A percentile compares a stretch with the other conserved stretches of the same genome.
Evolutionary conservation across 208 protist species (phyloP).

Genomic region (Wallacemonas sp.): DNA sequence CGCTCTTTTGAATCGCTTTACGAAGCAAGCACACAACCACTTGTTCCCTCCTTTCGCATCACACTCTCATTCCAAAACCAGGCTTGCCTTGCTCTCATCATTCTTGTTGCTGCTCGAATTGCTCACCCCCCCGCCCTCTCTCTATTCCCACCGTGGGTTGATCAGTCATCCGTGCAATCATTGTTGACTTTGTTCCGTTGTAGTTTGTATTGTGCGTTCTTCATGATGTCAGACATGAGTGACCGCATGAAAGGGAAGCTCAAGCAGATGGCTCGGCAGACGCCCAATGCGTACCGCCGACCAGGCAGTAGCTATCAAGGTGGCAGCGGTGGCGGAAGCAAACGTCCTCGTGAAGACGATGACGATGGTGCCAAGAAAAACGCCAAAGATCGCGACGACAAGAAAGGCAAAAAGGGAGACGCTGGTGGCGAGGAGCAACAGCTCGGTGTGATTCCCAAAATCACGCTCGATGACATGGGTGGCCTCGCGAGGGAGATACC

Average conservation of each 20-base stretch:
- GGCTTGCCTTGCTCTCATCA: too few species aligned
- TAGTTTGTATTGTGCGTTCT: conserved; percentile 11
- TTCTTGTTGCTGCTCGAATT: too few species aligned
- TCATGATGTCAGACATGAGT: conserved; percentile 50
- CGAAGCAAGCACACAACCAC: too few species aligned
- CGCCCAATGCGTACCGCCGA: conserved; percentile 27
- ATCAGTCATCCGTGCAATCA: too few species aligned
- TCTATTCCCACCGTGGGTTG: too few species aligned
- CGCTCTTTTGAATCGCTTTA: too few species aligned
- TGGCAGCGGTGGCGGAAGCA: conserved; percentile 19
- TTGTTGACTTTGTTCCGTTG: too few species aligned
- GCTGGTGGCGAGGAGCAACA: conserved; percentile 17
- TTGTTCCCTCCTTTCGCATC: too few species aligned
- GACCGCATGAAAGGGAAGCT: conserved; percentile 62
- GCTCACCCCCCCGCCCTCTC: too few species aligned
- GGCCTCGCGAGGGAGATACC: conserved; percentile 89
- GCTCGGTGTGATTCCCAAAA: conserved; percentile 80
- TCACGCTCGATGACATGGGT: conserved; percentile 92
- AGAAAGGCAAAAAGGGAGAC: conserved; percentile 22
- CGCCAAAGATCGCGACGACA: conserved; percentile 20
- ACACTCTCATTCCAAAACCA: too few species aligned
- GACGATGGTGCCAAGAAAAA: conserved; percentile 14
- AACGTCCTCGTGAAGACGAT: conserved; percentile 32
- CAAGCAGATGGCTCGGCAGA: conserved; percentile 50
- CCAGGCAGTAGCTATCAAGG: neutral